Conservation (phyloP, 192 early-diverging fungal species). For the Spinellus fusiger region DNA sequence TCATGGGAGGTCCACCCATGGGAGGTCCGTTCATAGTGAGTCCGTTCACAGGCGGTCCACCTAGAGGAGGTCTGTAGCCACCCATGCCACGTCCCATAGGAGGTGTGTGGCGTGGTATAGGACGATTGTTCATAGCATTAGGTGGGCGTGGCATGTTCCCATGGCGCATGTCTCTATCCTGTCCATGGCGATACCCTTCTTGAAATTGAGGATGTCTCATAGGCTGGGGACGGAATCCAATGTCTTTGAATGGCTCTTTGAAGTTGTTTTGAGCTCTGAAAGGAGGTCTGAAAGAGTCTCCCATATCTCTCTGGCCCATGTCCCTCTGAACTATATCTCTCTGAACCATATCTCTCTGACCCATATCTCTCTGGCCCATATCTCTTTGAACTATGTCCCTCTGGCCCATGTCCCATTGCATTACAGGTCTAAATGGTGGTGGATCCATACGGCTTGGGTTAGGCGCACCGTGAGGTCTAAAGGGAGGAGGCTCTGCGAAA, state of each 20-base stretch:
- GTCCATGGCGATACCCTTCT: too few relatives aligned
- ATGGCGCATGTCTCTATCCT: too few relatives aligned
- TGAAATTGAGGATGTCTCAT: not conserved
- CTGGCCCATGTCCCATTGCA: not conserved
- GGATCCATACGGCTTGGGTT: constrained; percentile 12
- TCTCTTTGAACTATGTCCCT: not conserved
- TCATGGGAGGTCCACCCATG: constrained; percentile 10
- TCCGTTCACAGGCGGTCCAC: constrained; percentile 3
- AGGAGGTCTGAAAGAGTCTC: not conserved
- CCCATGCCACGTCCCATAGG: not conserved
- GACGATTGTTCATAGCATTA: not conserved
- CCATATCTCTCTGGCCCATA: not conserved
- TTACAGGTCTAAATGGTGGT: constrained; percentile 23
- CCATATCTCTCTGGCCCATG: not conserved
- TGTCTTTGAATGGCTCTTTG: too few relatives aligned
- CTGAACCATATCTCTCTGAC: not conserved
- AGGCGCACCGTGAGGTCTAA: constrained; percentile 18
- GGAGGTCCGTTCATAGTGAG: constrained; percentile 2
- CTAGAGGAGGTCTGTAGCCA: constrained; percentile 6
- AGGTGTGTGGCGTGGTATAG: too few relatives aligned
- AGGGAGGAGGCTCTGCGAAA: constrained; percentile 29
- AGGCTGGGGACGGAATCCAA: too few relatives aligned
- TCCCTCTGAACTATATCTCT: not conserved
- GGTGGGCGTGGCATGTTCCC: not conserved
- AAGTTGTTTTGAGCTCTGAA: too few relatives aligned